Base-by-base conservation (phyloP, 495 filamentous ascomycete genomes). In the Neurospora sublineolata region DNA sequence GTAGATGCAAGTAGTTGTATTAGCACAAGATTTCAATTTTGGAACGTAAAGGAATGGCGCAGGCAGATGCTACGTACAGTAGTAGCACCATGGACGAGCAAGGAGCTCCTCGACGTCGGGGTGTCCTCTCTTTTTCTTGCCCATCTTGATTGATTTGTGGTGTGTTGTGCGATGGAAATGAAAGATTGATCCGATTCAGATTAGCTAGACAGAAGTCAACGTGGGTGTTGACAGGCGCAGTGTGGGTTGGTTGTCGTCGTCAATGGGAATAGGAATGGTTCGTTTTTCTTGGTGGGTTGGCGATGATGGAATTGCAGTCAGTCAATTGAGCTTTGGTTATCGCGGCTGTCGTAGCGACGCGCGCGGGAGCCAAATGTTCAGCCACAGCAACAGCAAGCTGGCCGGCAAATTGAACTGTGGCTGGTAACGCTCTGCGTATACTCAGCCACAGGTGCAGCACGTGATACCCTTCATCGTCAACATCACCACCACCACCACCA, bases 51-150 rank as follows among this genome's bases (percentile, higher is more conserved):
- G 69, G n/a, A 37, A 38, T 44, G 41, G 8, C 2, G 3, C 18
- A 42, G 16, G 0, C 18, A 44, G 41, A 44, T 44, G 41, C 2
- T 44, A 75, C 84, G 64, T 75, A 87, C 95, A 99, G 83, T 99
- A 99, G 82, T 97, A 99, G 84, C 95, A 99, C 94, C 94, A 98
- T 44, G 95, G 92, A 64, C 94, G 90, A 71, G 86, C 86, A 37
- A 98, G 86, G 68, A 97, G 84, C 83, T 97, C 93, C 78, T 98
- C 91, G 75, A 97, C 80, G 73, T 92, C 89, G 64, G 94, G 94
- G 77, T 92, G 90, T 73, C 88, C 87, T 79, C 92, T 89, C 84
- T 93, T 95, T 82, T 92, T 92, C 82, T 96, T 97, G 73, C 89
- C 91, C 90, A 95, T 96, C 69, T 27, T 74, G 68, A 23, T n/a